phyloP scores from a whole-genome alignment of 2,329 filamentous ascomycete genomes.

The Fusarium albosuccineum region DNA sequence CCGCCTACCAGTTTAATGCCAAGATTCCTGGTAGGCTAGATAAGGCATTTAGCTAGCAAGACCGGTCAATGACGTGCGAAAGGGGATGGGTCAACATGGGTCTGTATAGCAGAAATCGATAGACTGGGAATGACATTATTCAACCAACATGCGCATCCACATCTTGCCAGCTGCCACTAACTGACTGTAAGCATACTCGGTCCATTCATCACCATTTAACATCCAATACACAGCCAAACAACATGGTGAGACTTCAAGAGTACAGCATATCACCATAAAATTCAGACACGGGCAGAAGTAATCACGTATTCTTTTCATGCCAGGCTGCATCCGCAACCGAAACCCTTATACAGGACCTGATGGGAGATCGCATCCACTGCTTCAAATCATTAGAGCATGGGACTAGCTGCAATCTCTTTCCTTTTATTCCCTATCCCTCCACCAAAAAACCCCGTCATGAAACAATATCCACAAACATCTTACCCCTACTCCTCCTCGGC shows the following conservation, averaged over 20 bases:
- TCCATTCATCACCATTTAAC: too few relatives aligned
- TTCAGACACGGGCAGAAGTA: slow-evolving; percentile 12
- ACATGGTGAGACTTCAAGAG: background rate
- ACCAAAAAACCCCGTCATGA: slow-evolving; percentile 15
- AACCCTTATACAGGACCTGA: slow-evolving; percentile 27
- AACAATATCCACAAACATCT: slow-evolving; percentile 23
- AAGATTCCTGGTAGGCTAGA: too few relatives aligned
- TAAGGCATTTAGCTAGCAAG: too few relatives aligned
- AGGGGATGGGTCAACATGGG: too few relatives aligned
- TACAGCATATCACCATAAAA: background rate
- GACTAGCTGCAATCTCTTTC: slow-evolving; percentile 38
- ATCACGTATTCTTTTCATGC: slow-evolving; percentile 46
- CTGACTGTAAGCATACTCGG: too few relatives aligned
- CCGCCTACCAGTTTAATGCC: too few relatives aligned
- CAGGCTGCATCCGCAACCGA: slow-evolving; percentile 35
- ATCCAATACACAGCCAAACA: background rate
- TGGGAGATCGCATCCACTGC: slow-evolving; percentile 42
- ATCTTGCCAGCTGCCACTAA: too few relatives aligned
- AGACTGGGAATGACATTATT: too few relatives aligned
- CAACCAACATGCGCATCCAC: too few relatives aligned
- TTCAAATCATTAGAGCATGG: slow-evolving; percentile 48
- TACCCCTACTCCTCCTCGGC: slow-evolving; percentile 39
- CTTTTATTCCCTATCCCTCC: slow-evolving; percentile 21
- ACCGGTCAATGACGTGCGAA: too few relatives aligned
- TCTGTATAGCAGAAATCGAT: too few relatives aligned